Conservation (phyloP, 805 yeast genomes). For the Wickerhamomyces alni region DNA sequence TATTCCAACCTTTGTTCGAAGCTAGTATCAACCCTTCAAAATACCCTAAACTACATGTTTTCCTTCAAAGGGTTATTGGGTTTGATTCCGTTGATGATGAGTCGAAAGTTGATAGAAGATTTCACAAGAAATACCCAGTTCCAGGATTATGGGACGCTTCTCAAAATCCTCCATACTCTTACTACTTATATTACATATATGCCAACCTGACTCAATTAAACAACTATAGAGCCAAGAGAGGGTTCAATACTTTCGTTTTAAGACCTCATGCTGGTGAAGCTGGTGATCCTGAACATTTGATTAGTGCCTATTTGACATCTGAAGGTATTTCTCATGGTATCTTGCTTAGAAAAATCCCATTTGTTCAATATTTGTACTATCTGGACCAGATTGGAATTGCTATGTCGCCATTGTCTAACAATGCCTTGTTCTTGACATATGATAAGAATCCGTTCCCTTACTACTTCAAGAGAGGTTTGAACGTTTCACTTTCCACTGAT, state of each 20-base stretch:
- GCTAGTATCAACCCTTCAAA: constrained; percentile 78
- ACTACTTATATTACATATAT: constrained; percentile 83
- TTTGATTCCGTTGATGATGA: constrained; percentile 99
- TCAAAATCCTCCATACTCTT: constrained; percentile 95
- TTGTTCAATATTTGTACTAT: constrained; percentile 87
- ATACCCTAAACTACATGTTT: constrained; percentile 87
- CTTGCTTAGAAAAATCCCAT: constrained; percentile 86
- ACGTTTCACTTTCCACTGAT: constrained; percentile 92
- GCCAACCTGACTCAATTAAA: constrained; percentile 85
- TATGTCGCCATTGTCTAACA: constrained; percentile 96
- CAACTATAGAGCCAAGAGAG: constrained; percentile 69
- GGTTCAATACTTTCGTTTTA: constrained; percentile 84
- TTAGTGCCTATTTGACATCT: constrained; percentile 80
- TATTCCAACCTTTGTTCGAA: constrained; percentile 86
- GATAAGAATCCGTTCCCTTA: constrained; percentile 94
- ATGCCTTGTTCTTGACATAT: constrained; percentile 90
- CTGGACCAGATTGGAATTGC: constrained; percentile 96
- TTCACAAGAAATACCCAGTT: constrained; percentile 78
- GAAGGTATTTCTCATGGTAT: constrained; percentile 97
- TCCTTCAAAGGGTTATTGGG: constrained; percentile 91
- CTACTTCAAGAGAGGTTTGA: constrained; percentile 89
- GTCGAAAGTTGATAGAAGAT: constrained; percentile 80
- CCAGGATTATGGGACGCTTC: constrained; percentile 76
- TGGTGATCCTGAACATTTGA: constrained; percentile 98
- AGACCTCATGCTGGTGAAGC: constrained; percentile 99